A percentile compares a stretch with the other conserved stretches of the same genome.
Evolutionary conservation across 768 basidiomycete species (phyloP).

Genomic region (Leccinum rimulosum): DNA sequence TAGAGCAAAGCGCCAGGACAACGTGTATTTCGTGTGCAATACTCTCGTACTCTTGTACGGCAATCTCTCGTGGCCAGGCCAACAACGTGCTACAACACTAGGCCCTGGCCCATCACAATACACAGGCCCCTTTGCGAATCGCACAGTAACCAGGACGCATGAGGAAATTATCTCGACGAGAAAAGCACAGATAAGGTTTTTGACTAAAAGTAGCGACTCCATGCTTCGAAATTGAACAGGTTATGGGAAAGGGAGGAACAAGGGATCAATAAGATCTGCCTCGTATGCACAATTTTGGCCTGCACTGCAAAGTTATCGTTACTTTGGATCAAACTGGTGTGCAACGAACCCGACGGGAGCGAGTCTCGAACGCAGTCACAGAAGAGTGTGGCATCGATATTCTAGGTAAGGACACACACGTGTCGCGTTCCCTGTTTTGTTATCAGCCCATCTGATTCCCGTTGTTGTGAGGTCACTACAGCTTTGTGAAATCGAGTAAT

Average conservation of each 20-base stretch:
- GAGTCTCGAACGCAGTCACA: not conserved
- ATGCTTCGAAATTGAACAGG: conserved; percentile 25
- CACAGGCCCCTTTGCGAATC: conserved; percentile 11
- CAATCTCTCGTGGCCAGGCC: conserved; percentile 5
- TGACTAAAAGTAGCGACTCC: conserved; percentile 24
- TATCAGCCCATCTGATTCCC: not conserved
- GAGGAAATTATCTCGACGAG: conserved; percentile 18
- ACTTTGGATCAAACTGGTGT: not conserved
- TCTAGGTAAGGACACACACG: not conserved
- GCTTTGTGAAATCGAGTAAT: not conserved
- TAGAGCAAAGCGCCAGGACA: not conserved
- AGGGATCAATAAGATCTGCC: conserved; percentile 22
- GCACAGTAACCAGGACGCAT: conserved; percentile 20
- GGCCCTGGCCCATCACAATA: conserved; percentile 12
- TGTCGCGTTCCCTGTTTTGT: conserved; percentile 1
- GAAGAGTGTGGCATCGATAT: not conserved
- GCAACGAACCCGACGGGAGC: not conserved
- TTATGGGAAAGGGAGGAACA: conserved; percentile 11
- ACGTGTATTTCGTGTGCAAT: conserved; percentile 20
- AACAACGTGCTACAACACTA: conserved; percentile 8
- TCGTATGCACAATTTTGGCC: conserved; percentile 9
- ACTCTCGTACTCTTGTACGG: conserved; percentile 5
- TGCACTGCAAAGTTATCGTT: conserved; percentile 1
- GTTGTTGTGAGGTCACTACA: not conserved
- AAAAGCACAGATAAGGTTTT: conserved; percentile 28